These are phyloP conservation scores for Metroxylon sagu DNA, from an alignment of 176 grass and related monocot genomes.

Conservation along the genomic window DNA sequence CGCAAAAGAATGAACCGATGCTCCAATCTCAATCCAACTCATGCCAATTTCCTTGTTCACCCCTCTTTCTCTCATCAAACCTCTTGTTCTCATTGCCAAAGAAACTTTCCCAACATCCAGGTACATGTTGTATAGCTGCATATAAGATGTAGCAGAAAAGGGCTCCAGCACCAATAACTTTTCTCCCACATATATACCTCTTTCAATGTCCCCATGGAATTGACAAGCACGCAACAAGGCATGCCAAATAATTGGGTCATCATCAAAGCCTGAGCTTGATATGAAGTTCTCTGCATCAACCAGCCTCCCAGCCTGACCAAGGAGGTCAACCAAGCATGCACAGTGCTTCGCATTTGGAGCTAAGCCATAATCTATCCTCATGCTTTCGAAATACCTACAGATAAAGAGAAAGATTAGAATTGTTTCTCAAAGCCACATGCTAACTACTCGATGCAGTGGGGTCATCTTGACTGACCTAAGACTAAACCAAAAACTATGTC, in stretches of 20 bases:
- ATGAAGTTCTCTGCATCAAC: conserved; percentile 53
- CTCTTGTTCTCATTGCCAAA: conserved; percentile 75
- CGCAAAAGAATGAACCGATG: conserved; percentile 34
- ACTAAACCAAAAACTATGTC: no score
- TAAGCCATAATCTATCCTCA: conserved; percentile 43
- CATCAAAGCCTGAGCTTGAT: conserved; percentile 38
- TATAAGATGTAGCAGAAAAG: conserved; percentile 46
- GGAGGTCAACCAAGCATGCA: conserved; percentile 57
- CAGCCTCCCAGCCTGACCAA: conserved; percentile 47
- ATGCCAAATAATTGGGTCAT: conserved; percentile 41
- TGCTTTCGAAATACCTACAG: conserved; percentile 55
- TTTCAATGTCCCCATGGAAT: conserved; percentile 52
- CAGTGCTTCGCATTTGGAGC: conserved; percentile 30
- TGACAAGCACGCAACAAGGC: conserved; percentile 46
- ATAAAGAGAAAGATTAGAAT: conserved; percentile 12
- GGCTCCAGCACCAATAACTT: conserved; percentile 56
- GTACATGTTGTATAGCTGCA: conserved; percentile 63
- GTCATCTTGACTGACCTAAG: not conserved
- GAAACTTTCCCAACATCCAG: conserved; percentile 64
- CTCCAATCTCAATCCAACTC: conserved; percentile 57
- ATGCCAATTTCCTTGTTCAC: conserved; percentile 32
- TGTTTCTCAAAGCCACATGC: not conserved
- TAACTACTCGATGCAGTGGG: not conserved
- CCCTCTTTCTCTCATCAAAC: conserved; percentile 72
- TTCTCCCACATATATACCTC: conserved; percentile 33